Percentiles rank a stretch among this genome's conserved stretches.
Evolutionary conservation across 73 alveolate species (phyloP).

Genomic region (Stentor roeselii): DNA sequence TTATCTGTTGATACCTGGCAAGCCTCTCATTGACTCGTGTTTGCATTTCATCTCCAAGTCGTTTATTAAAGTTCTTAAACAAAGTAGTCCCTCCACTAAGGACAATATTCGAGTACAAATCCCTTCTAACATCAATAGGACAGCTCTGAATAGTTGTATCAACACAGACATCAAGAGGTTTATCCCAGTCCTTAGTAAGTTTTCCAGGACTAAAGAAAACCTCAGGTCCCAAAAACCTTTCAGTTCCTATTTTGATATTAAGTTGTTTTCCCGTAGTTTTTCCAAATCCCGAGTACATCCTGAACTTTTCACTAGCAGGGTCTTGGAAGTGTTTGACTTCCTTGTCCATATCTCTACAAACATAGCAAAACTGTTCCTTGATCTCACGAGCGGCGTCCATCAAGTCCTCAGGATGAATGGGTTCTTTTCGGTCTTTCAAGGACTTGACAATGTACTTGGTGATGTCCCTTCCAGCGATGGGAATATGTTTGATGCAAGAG

Average conservation of each 20-base stretch:
- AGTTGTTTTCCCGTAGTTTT: constrained; percentile 38
- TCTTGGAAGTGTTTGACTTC: constrained; percentile 41
- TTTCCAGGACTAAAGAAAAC: constrained; percentile 80
- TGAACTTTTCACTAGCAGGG: constrained; percentile 66
- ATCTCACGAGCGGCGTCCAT: constrained; percentile 81
- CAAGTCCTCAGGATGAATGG: constrained; percentile 82
- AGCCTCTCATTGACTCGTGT: constrained; percentile 75
- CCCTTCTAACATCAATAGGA: constrained; percentile 94
- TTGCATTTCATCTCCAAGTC: constrained; percentile 73
- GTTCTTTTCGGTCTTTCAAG: constrained; percentile 86
- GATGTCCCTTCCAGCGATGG: constrained; percentile 96
- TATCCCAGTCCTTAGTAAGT: constrained; percentile 65
- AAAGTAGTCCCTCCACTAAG: constrained; percentile 98
- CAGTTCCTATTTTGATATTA: constrained; percentile 42
- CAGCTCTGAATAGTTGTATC: constrained; percentile 86
- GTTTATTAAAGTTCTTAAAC: constrained; percentile 86
- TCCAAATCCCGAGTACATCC: constrained; percentile 54
- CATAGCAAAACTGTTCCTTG: constrained; percentile 90
- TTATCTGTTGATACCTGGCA: constrained; percentile 44
- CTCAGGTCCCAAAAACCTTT: constrained; percentile 84
- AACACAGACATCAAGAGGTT: constrained; percentile 79
- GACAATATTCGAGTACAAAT: constrained; percentile 88
- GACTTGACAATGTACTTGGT: constrained; percentile 70
- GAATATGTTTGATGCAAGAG: constrained; percentile 93
- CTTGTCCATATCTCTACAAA: constrained; percentile 66